These are phyloP conservation scores for Blastobotrys arbuscula DNA, from an alignment of 1,139 yeast genomes.

Conservation along the genomic window DNA sequence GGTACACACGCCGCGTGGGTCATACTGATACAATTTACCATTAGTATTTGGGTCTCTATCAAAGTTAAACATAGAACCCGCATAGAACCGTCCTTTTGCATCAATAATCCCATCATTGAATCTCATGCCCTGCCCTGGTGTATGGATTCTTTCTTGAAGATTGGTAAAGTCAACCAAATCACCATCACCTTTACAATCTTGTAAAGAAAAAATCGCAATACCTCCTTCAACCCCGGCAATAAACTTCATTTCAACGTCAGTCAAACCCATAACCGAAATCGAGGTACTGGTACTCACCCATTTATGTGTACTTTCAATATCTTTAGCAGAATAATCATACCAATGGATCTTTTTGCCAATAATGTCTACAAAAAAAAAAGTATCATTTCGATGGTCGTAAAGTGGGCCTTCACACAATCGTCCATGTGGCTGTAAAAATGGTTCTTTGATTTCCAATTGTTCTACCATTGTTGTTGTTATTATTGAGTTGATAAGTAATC, in stretches of 20 bases:
- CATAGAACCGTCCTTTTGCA: slow-evolving; percentile 33
- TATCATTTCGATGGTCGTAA: slow-evolving; percentile 28
- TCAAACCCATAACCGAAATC: slow-evolving; percentile 32
- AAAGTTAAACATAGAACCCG: slow-evolving; percentile 29
- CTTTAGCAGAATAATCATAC: slow-evolving; percentile 22
- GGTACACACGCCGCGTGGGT: slow-evolving; percentile 23
- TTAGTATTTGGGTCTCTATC: slow-evolving; percentile 18
- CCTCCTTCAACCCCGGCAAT: slow-evolving; percentile 31
- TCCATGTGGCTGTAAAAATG: slow-evolving; percentile 26
- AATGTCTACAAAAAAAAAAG: slow-evolving; percentile 33
- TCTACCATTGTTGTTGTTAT: slow-evolving; percentile 5
- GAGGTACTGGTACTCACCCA: slow-evolving; percentile 21
- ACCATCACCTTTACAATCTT: slow-evolving; percentile 19
- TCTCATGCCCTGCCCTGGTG: slow-evolving; percentile 18
- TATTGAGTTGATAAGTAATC: too few species aligned
- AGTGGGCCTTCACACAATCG: slow-evolving; percentile 34
- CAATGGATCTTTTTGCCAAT: slow-evolving; percentile 27
- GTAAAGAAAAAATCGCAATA: slow-evolving; percentile 28
- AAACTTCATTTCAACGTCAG: slow-evolving; percentile 27
- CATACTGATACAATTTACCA: slow-evolving; percentile 32
- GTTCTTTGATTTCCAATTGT: slow-evolving; percentile 10
- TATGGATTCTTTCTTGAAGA: slow-evolving; percentile 17
- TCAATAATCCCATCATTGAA: slow-evolving; percentile 36
- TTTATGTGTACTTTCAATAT: slow-evolving; percentile 20
- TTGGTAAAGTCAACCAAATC: slow-evolving; percentile 19